These are phyloP conservation scores for Lentithecium fluviatile DNA, from an alignment of 495 filamentous ascomycete species.

Conservation along the genomic window DNA sequence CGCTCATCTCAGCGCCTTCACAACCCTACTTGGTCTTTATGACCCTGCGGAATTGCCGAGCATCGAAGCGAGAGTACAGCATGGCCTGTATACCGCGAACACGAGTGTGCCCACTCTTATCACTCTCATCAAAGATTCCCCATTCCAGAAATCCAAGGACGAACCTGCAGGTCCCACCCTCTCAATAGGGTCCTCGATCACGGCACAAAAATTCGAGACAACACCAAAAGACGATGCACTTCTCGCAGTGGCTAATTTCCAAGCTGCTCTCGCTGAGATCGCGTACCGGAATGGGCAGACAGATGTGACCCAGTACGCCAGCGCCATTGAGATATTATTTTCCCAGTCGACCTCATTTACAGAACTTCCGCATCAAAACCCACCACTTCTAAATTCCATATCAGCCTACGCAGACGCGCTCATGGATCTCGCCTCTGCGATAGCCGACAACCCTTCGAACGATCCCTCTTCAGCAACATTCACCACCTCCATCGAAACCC, in stretches of 20 bases:
- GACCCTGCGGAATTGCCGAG: slow-evolving; percentile 25
- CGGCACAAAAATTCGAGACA: slow-evolving; percentile 7
- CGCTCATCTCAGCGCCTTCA: slow-evolving; percentile 60
- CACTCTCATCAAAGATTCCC: slow-evolving; percentile 12
- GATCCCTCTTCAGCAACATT: neutral
- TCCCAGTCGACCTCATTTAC: slow-evolving; percentile 42
- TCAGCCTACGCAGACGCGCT: slow-evolving; percentile 61
- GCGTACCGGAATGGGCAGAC: slow-evolving; percentile 52
- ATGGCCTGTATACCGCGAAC: slow-evolving; percentile 41
- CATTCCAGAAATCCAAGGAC: neutral
- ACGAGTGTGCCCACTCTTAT: slow-evolving; percentile 51
- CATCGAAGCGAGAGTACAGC: slow-evolving; percentile 48
- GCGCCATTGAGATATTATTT: slow-evolving; percentile 43
- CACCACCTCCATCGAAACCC: slow-evolving; percentile 1
- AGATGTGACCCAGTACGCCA: slow-evolving; percentile 52
- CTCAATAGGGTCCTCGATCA: slow-evolving; percentile 4
- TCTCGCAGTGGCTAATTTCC: slow-evolving; percentile 56
- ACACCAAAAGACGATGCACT: slow-evolving; percentile 49
- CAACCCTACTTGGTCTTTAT: slow-evolving; percentile 45
- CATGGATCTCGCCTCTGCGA: slow-evolving; percentile 50
- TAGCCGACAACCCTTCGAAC: slow-evolving; percentile 17
- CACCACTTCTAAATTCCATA: slow-evolving; percentile 46
- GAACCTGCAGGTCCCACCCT: slow-evolving; percentile 19
- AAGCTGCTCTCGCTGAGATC: slow-evolving; percentile 54
- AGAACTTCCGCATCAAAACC: slow-evolving; percentile 44